Base-by-base conservation (phyloP, 2,329 filamentous ascomycete species). In the Myriosclerotinia duriaeana region DNA sequence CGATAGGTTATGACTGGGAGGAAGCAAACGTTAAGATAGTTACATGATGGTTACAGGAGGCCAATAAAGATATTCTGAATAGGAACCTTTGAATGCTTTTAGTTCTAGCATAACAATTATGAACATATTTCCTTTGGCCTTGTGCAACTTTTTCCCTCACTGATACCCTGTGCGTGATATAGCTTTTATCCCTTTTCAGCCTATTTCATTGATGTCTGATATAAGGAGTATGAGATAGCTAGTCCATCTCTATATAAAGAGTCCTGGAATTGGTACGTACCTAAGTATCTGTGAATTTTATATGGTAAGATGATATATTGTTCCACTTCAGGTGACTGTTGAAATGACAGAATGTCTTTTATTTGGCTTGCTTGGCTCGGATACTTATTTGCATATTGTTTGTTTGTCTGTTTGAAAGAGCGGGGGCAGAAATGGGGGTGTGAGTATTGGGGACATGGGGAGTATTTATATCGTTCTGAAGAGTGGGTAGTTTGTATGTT, bases 1-100 rank as follows among this genome's bases (percentile, higher is more conserved):
- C 38, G 63, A 65, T 59, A 60, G 30, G 44, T 61, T 50, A 61
- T 61, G 42, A 59, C 26, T 59, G 34, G 30, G 20, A 52, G 22
- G 15, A 52, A 53, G 36, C 54, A 53, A 36, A 60, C 12, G 40
- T 60, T 15, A 61, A 61, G 36, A 60, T 53, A 44, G n/a, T 34
- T 60, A 53, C 26, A 53, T 44, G 64, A 65, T 61, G 46, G 53
- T 44, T 53, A 61, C 56, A 44, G 11, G 17, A 30, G 11, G 53
- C 20, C 42, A 40, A 30, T 38, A n/a, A 26, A 5, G 53, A 53
- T 62, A 62, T 34, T 38, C n/a, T 61, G 30, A 42, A 63, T 42
- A 54, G 36, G 46, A 38, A 36, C 34, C 38, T 61, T 48, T 12
- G 9, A 52, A 52, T 61, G 26, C 61, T 64, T 36, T 46, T 64